Base-by-base conservation (phyloP, 139 green algal genomes). In the Coelastrella sp. region DNA sequence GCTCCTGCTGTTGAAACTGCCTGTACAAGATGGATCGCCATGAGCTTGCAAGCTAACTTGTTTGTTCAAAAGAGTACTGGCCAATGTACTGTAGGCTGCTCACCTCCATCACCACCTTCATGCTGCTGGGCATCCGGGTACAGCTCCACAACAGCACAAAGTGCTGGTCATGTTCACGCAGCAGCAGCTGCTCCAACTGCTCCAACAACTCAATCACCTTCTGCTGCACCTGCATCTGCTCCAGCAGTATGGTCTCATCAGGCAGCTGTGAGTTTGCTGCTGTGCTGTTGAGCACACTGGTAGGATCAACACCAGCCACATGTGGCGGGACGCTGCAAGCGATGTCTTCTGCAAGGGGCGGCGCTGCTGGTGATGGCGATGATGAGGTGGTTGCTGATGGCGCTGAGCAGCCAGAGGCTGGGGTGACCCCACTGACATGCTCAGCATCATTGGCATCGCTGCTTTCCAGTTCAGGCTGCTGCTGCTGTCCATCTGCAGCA, bases 211-310 rank as follows among this genome's bases (percentile, higher is more conserved):
- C 53, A 51, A 41, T 21, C 63, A 76, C 5, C n/a, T 64, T 7
- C 62, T 85, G 79, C 60, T 85, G 79, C 79, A 50, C 7, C 63
- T 76, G 43, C 79, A 76, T 38, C 63, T 51, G 64, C 17, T 79
- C 27, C 9, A 79, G 45, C 48, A 38, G 30, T 30, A 40, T 2
- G 30, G 3, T 48, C 41, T 77, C 35, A 7, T 13, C 25, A 4
- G 19, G 62, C 62, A 5, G 27, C 35, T 71, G 48, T 15, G 25
- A 37, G 13, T 7, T 43, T 64, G 53, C 7, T 15, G 17, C 21
- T 25, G 27, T 73, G 64, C 64, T 73, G 64, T 30, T 73, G 64
- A 27, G 41, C 9, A n/a, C 41, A 59, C 71, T 30, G 60, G 53
- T 79, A 38, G 72, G 57, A 25, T 57, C 37, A 51, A 68, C 0